These are phyloP conservation scores for Metarhizium rileyi DNA, from an alignment of 2,329 filamentous ascomycete species.

Conservation along the genomic window DNA sequence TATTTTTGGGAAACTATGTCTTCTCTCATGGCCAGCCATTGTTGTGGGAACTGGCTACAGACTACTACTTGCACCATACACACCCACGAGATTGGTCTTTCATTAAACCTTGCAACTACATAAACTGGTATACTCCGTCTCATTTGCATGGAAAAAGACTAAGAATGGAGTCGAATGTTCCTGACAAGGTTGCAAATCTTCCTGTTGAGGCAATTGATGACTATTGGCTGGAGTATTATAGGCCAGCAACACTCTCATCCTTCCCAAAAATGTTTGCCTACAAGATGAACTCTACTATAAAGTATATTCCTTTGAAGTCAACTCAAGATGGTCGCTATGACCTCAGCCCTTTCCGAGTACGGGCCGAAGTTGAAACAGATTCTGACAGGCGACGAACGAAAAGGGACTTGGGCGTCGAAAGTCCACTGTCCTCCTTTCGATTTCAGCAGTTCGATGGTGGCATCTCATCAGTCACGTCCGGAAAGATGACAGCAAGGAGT, in stretches of 20 bases:
- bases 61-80: slow-evolving; percentile 92
- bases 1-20: slow-evolving; percentile 94
- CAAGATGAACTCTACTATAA: slow-evolving; percentile 82
- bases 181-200: slow-evolving; percentile 28
- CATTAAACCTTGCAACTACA: slow-evolving; percentile 60
- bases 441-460: slow-evolving; percentile 28
- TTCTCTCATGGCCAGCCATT: slow-evolving; percentile 81
- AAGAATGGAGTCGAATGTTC: slow-evolving; percentile 35
- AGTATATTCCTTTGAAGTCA: slow-evolving; percentile 68
- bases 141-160: slow-evolving; percentile 54
- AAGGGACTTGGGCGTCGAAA: slow-evolving; percentile 62
- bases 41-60: slow-evolving; percentile 91
- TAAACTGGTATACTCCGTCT: slow-evolving; percentile 75
- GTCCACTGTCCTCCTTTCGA: slow-evolving; percentile 37
- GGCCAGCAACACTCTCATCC: slow-evolving; percentile 76
- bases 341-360: slow-evolving; percentile 78
- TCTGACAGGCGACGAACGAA: slow-evolving; percentile 51
- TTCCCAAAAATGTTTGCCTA: slow-evolving; percentile 89
- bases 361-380: slow-evolving; percentile 52
- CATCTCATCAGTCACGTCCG: slow-evolving; percentile 28
- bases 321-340: slow-evolving; percentile 69
- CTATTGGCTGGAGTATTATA: slow-evolving; percentile 97
- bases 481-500: slow-evolving; percentile 29
- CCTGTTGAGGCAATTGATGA: slow-evolving; percentile 65
- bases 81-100: slow-evolving; percentile 66